Conservation (phyloP, 2,329 filamentous ascomycete genomes). For the Aspergillus caelatus region DNA sequence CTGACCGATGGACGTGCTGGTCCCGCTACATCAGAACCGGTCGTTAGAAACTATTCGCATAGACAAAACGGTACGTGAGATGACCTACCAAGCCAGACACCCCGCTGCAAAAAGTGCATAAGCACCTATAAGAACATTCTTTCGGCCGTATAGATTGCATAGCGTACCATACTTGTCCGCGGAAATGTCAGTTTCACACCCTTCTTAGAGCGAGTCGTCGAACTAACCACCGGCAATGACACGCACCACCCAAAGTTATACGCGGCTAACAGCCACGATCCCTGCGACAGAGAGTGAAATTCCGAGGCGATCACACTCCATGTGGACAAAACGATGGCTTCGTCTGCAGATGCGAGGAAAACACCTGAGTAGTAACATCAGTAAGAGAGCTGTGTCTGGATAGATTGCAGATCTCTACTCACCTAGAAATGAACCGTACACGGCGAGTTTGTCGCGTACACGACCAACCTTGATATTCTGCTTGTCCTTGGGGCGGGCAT, state of each 20-base stretch:
- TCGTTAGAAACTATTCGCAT: not conserved
- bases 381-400: too few relatives aligned
- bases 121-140: slow-evolving; percentile 40
- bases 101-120: slow-evolving; percentile 33
- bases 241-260: slow-evolving; percentile 49
- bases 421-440: not conserved
- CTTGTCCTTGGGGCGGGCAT: not conserved
- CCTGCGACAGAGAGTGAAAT: slow-evolving; percentile 45
- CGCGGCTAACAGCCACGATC: slow-evolving; percentile 49
- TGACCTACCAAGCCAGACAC: slow-evolving; percentile 26
- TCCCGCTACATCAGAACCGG: slow-evolving; percentile 9
- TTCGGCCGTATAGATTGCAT: slow-evolving; percentile 50
- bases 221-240: slow-evolving; percentile 39
- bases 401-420: not conserved
- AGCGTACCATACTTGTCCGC: slow-evolving; percentile 44
- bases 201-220: not conserved
- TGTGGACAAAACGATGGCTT: slow-evolving; percentile 65
- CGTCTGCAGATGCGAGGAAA: slow-evolving; percentile 65
- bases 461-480: not conserved
- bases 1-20: slow-evolving; percentile 17
- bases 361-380: slow-evolving; percentile 44
- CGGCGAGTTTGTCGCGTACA: not conserved
- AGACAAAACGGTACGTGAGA: not conserved
- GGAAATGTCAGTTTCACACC: not conserved
- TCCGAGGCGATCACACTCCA: slow-evolving; percentile 56